phyloP scores from a whole-genome alignment of 176 grass and related monocot species.

The Pontederia crassipes region DNA sequence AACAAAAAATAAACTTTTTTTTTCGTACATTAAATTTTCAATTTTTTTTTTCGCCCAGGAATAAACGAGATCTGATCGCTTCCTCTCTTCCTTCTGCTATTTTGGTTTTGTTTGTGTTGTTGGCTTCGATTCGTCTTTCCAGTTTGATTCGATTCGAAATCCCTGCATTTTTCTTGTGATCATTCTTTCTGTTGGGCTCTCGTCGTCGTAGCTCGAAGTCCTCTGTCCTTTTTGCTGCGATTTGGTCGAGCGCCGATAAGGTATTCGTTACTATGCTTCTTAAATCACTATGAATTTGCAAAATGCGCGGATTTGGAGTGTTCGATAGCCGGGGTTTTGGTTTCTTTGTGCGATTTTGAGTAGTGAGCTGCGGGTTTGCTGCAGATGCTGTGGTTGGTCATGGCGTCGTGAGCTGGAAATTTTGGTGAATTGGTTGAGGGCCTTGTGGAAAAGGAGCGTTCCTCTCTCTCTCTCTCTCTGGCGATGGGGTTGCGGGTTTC shows the following conservation, averaged over 20 bases:
- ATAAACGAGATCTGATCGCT: constrained; percentile 48
- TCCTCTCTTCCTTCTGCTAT: neutral
- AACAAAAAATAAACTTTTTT: constrained; percentile 5
- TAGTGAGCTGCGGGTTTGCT: neutral
- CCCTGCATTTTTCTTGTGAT: neutral
- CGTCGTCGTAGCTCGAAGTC: no score
- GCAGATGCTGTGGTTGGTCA: constrained; percentile 3
- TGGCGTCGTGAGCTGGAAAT: neutral
- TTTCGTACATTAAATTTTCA: neutral
- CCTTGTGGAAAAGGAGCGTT: neutral
- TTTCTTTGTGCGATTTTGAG: neutral
- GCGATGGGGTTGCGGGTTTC: constrained; percentile 69
- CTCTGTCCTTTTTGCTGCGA: no score
- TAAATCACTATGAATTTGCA: neutral
- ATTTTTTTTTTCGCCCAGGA: neutral
- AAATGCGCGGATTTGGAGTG: neutral
- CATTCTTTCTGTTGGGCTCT: neutral
- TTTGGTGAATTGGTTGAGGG: constrained; percentile 4
- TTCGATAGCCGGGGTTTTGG: neutral
- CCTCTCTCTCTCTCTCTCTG: neutral
- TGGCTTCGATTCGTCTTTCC: neutral
- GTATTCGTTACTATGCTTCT: neutral
- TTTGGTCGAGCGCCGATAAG: no score
- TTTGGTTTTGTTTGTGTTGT: neutral
- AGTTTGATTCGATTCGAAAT: neutral